Base-by-base conservation (phyloP, 768 basidiomycete genomes). In the Rhizopogon vinicolor region DNA sequence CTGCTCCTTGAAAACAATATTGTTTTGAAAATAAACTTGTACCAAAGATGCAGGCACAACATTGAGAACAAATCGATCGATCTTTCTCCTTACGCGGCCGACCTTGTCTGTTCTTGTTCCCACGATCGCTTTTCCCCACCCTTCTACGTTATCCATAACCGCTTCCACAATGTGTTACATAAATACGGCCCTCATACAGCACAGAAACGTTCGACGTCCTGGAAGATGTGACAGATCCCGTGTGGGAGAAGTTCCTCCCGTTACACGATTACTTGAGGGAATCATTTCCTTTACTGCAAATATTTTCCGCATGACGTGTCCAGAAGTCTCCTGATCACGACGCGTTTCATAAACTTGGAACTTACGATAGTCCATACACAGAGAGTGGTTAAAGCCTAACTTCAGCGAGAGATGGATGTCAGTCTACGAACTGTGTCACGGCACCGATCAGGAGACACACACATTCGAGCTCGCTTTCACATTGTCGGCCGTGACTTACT, bases 241-340 rank as follows among this genome's bases (percentile, higher is more conserved):
- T 77, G 16, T 86, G 84, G 84, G 72, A 80, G 35, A 75, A 71
- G 18, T 85, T 86, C 54, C 68, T 58, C 0, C 68, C 70, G 5
- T 78, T 86, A 63, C 84, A 86, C 50, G 73, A 75, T 18, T 85
- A 86, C 60, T 76, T 89, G 7, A 58, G 60, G 31, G 60, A 65
- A 18, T 69, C 87, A 33, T 93, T 89, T 60, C 82, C 86, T 10
- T 74, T 85, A 65, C 81, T 78, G 77, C 88, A 70, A 50, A 73
- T 46, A 13, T 41, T 19, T 37, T 41, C 31, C 13, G 37, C 44
- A 29, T 22, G 28, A 46, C n/a, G 43, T 48, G 16, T 7, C 22
- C 7, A 28, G 3, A 16, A 9, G 41, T 43, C 10, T n/a, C 29
- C n/a, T 31, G 19, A 33, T 52, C n/a, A 62, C 48, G 18, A 51